phyloP scores from a whole-genome alignment of 169 alveolate genomes.

The Perkinsus chesapeaki region DNA sequence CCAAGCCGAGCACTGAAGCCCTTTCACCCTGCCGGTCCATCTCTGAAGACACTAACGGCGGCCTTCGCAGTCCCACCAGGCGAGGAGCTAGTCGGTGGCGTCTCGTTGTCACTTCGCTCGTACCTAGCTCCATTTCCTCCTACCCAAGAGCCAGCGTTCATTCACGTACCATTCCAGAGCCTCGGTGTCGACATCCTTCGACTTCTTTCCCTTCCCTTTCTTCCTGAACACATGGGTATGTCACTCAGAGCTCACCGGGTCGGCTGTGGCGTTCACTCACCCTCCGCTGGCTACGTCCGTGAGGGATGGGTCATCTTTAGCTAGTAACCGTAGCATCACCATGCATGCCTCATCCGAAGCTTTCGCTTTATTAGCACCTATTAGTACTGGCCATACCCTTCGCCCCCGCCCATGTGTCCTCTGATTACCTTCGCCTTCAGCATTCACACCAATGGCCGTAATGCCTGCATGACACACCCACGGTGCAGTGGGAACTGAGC shows the following conservation, averaged over 20 bases:
- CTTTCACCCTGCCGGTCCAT: background rate
- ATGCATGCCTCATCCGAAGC: background rate
- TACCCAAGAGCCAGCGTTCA: no score
- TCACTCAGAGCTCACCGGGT: no score
- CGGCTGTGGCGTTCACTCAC: no score
- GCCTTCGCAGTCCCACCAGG: background rate
- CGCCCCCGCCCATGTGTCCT: background rate
- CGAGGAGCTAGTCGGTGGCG: background rate
- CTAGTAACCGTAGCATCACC: background rate
- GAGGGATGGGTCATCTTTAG: background rate
- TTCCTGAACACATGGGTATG: background rate
- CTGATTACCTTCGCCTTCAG: background rate
- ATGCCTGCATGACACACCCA: background rate
- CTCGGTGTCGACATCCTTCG: background rate
- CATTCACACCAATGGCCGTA: background rate
- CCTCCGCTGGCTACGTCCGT: background rate
- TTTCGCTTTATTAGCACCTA: background rate
- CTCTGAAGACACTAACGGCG: background rate
- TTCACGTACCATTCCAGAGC: background rate
- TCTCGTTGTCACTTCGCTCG: background rate
- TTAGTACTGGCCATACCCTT: background rate
- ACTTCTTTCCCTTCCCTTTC: background rate
- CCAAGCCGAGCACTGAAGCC: background rate
- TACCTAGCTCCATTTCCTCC: no score
- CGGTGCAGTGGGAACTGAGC: background rate